A percentile compares a stretch with the other conserved stretches of the same genome.
These are phyloP conservation scores for Aspergillus nanangensis DNA, from an alignment of 495 filamentous ascomycete species.

Conservation along the genomic window DNA sequence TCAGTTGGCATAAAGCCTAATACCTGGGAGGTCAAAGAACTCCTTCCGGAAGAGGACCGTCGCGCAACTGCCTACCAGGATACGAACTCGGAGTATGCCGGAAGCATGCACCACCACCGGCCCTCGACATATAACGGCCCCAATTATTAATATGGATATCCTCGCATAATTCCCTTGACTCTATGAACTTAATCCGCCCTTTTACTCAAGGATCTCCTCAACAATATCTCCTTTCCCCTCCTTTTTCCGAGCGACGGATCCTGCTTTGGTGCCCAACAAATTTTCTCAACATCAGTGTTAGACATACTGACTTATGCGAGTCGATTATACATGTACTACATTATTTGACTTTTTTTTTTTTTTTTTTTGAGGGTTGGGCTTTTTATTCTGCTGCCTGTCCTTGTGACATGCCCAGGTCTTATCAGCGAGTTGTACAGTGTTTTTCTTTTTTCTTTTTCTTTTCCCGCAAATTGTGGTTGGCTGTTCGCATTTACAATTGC, in stretches of 20 bases:
- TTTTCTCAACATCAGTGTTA: not conserved
- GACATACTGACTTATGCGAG: not conserved
- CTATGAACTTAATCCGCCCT: not conserved
- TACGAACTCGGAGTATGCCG: slow-evolving; percentile 52
- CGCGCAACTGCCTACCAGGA: slow-evolving; percentile 75
- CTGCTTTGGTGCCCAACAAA: not conserved
- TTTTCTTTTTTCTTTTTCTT: no score
- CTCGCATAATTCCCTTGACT: not conserved
- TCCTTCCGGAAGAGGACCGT: slow-evolving; percentile 82
- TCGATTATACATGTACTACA: not conserved
- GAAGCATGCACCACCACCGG: slow-evolving; percentile 55
- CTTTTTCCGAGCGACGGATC: not conserved
- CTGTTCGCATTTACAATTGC: no score
- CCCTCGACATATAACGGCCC: slow-evolving; percentile 32
- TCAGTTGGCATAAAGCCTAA: slow-evolving; percentile 91
- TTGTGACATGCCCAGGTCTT: no score
- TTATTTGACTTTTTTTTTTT: not conserved
- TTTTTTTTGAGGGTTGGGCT: no score
- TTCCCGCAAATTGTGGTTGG: no score
- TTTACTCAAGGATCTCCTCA: not conserved
- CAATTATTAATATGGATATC: slow-evolving; percentile 21
- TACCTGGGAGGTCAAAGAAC: slow-evolving; percentile 98
- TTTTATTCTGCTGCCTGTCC: no score
- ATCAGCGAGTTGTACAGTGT: not conserved
- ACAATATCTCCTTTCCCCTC: not conserved